Conservation (phyloP, 108 stramenopile genomes). For the Cyclostephanos tholiformis region DNA sequence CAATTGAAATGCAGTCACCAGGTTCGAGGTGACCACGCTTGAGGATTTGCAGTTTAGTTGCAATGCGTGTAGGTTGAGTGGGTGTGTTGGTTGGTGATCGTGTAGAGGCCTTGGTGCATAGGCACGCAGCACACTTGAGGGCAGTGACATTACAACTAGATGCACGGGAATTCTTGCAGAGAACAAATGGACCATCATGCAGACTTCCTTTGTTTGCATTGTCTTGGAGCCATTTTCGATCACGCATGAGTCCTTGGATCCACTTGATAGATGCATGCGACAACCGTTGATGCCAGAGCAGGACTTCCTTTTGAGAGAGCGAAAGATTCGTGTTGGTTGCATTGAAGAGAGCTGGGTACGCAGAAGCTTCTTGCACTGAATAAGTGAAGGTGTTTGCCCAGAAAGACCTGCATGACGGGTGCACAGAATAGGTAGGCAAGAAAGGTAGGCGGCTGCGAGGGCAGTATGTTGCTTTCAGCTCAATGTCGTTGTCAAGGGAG, state of each 20-base stretch:
- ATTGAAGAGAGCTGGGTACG: not conserved
- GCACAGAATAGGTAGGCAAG: not conserved
- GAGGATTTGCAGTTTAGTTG: not conserved
- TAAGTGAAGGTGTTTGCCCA: slow-evolving; percentile 11
- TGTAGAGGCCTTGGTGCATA: not conserved
- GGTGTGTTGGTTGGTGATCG: not conserved
- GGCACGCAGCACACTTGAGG: slow-evolving; percentile 13
- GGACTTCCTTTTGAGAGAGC: slow-evolving; percentile 37
- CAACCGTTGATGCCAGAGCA: slow-evolving; percentile 11
- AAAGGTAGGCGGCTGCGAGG: not conserved
- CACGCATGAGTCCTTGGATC: not conserved
- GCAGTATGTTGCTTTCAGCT: not conserved
- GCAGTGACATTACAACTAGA: not conserved
- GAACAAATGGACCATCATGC: not conserved
- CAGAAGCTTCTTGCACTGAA: not conserved
- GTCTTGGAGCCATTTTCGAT: not conserved
- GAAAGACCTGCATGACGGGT: slow-evolving; percentile 5
- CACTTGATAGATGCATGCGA: slow-evolving; percentile 1
- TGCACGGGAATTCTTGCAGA: not conserved
- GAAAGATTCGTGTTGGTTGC: slow-evolving; percentile 51
- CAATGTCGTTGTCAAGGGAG: not conserved
- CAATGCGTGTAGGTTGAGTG: not conserved
- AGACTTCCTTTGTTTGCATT: not conserved
- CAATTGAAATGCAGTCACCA: slow-evolving; percentile 45
- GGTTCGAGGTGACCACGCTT: slow-evolving; percentile 26